Base-by-base conservation (phyloP, 208 protist species). In the Phytomonas francai region DNA sequence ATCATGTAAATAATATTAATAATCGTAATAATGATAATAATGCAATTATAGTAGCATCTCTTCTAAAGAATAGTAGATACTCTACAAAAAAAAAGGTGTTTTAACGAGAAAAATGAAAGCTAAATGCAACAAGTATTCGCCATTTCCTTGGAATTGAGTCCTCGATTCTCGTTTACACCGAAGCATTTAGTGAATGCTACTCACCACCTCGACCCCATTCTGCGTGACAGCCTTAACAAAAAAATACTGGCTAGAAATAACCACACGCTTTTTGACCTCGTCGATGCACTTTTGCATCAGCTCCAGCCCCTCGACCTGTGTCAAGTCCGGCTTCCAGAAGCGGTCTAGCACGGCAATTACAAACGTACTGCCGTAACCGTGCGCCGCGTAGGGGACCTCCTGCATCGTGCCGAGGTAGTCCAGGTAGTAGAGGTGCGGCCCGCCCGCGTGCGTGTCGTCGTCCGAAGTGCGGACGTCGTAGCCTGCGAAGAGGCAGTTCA, bases 331-430 rank as follows among this genome's bases (percentile, higher is more conserved):
- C n/a, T 96, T 80, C 80, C 91, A 98, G 31, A 87, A 68, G 27
- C 84, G 82, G 73, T 98, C 97, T 57, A 98, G 80, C 67, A 97
- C 64, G 11, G 91, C 88, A 22, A 77, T 94, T 19, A 93, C 87
- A 72, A 98, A 98, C 28, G 89, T 81, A 8, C 77, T 83, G 31
- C 94, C 92, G 81, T 98, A 98, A 28, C 97, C 97, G 75, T 98
- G 97, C 72, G 88, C 88, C 51, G 81, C 92, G 77, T 91, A 98
- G 9, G 92, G 84, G 19, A 98, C 88, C 32, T 90, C 77, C 68
- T 95, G 84, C 79, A 98, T 34, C 9, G 89, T 93, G 65, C 88
- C 94, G 27, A 98, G 78, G 81, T 98, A 98, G 76, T 98, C 97
- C 71, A 98, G 78, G 77, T 94, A 98, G 77, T 96, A 98, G 31